phyloP scores from a whole-genome alignment of 352 stramenopile genomes.

The Pythium vanterpoolii region DNA sequence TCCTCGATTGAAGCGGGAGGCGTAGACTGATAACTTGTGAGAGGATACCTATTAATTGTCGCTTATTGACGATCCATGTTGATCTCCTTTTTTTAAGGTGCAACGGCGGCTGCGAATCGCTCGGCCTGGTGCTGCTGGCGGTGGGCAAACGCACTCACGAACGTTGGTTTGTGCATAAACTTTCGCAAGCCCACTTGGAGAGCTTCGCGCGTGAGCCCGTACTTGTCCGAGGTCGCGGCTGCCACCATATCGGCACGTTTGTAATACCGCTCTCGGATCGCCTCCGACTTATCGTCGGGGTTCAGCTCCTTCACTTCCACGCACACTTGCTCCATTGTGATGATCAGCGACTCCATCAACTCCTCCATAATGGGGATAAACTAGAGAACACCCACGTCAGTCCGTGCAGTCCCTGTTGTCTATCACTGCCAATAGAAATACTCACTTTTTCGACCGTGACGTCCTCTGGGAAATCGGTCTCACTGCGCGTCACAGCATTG shows the following conservation, averaged over 20 bases:
- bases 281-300: slow-evolving; percentile 87
- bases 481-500: slow-evolving; percentile 80
- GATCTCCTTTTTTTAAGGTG: slow-evolving; percentile 86
- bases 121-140: slow-evolving; percentile 84
- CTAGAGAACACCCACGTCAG: slow-evolving; percentile 15
- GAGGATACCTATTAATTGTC: too few relatives aligned
- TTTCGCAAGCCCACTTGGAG: slow-evolving; percentile 88
- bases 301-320: slow-evolving; percentile 85
- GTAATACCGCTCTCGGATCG: slow-evolving; percentile 88
- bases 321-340: slow-evolving; percentile 87
- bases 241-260: slow-evolving; percentile 82
- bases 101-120: slow-evolving; percentile 71
- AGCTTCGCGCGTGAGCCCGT: slow-evolving; percentile 82
- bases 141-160: slow-evolving; percentile 85
- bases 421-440: too few relatives aligned
- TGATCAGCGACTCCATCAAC: slow-evolving; percentile 87
- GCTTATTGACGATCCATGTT: too few relatives aligned
- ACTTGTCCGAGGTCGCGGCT: slow-evolving; percentile 82
- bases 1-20: too few relatives aligned
- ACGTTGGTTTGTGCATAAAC: slow-evolving; percentile 85
- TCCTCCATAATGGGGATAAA: slow-evolving; percentile 89
- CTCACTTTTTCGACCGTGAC: slow-evolving; percentile 71
- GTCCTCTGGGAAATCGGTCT: slow-evolving; percentile 77
- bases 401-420: background rate
- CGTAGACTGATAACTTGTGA: too few relatives aligned